phyloP scores from a whole-genome alignment of 2,329 filamentous ascomycete species.

The Didymella keratinophila region DNA sequence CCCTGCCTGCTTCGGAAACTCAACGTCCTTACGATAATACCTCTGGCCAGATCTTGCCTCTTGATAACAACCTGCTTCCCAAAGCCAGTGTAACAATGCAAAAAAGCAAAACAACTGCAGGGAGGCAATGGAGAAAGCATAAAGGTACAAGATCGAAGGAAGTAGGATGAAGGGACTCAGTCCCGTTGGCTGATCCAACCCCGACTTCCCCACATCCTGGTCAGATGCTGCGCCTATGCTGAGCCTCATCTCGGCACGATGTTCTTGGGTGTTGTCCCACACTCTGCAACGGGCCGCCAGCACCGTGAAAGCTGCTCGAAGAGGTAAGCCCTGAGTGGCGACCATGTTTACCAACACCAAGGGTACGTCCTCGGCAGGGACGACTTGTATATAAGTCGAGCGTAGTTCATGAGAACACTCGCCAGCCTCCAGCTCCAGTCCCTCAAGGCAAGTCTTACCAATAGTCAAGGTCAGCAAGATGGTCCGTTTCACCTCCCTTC shows the following conservation, averaged over 20 bases:
- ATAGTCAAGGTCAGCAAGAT: conserved; percentile 24
- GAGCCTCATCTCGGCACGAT: conserved; percentile 12
- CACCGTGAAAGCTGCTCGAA: conserved; percentile 11
- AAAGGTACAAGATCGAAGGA: background rate
- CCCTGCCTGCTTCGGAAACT: background rate
- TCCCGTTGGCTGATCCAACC: background rate
- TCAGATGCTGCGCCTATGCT: conserved; percentile 5
- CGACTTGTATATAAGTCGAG: conserved; percentile 6
- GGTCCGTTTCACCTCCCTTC: conserved; percentile 36
- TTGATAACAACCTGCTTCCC: background rate
- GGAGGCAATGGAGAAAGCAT: no score
- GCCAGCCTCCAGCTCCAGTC: conserved; percentile 9
- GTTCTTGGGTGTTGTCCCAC: conserved; percentile 7
- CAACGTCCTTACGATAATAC: no score
- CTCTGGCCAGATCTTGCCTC: no score
- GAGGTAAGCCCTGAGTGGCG: conserved; percentile 7
- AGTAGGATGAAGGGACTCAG: background rate
- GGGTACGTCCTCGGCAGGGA: background rate
- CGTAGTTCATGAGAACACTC: background rate
- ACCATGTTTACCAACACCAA: conserved; percentile 1
- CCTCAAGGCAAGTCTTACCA: background rate
- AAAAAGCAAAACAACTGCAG: background rate
- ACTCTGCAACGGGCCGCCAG: conserved; percentile 19
- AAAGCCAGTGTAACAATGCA: background rate
- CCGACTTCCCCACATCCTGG: background rate